These are phyloP conservation scores for Chernovozyma sophiae-reginae DNA, from an alignment of 1,139 yeast species.

Conservation along the genomic window DNA sequence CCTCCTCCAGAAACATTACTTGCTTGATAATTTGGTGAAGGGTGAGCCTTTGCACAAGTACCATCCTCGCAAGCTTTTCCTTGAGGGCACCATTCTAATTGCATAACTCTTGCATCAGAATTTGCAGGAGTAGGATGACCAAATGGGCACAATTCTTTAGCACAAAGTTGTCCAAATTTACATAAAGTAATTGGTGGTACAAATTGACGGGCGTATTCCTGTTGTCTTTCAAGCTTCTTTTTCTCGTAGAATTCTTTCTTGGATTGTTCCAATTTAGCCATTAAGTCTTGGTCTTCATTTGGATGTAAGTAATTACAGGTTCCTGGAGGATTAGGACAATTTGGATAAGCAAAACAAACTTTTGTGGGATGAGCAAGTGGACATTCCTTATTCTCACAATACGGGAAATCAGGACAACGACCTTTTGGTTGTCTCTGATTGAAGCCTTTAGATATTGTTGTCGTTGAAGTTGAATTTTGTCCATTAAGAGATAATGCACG, in stretches of 20 bases:
- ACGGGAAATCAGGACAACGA: slow-evolving; percentile 77
- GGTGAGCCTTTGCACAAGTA: slow-evolving; percentile 70
- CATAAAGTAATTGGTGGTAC: slow-evolving; percentile 49
- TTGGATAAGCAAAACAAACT: slow-evolving; percentile 70
- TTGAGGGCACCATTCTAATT: slow-evolving; percentile 71
- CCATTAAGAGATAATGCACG: slow-evolving; percentile 20
- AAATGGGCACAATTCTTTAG: slow-evolving; percentile 76
- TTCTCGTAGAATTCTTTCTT: slow-evolving; percentile 47
- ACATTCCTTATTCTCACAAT: slow-evolving; percentile 67
- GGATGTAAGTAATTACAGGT: slow-evolving; percentile 83
- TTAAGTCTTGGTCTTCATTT: slow-evolving; percentile 71
- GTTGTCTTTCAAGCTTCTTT: slow-evolving; percentile 21
- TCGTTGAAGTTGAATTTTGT: slow-evolving; percentile 7
- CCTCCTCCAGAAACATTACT: slow-evolving; percentile 9
- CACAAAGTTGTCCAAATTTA: slow-evolving; percentile 71
- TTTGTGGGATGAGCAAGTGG: slow-evolving; percentile 76
- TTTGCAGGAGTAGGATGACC: slow-evolving; percentile 92
- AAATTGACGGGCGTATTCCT: slow-evolving; percentile 20
- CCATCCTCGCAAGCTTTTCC: slow-evolving; percentile 62
- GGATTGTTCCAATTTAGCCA: slow-evolving; percentile 60
- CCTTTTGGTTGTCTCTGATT: slow-evolving; percentile 47
- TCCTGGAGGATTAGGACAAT: slow-evolving; percentile 76
- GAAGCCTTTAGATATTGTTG: slow-evolving; percentile 15
- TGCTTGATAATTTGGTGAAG: slow-evolving; percentile 54
- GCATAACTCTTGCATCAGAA: slow-evolving; percentile 62